phyloP scores from a whole-genome alignment of 2,329 filamentous ascomycete genomes.

The Paradendryphiella salina region DNA sequence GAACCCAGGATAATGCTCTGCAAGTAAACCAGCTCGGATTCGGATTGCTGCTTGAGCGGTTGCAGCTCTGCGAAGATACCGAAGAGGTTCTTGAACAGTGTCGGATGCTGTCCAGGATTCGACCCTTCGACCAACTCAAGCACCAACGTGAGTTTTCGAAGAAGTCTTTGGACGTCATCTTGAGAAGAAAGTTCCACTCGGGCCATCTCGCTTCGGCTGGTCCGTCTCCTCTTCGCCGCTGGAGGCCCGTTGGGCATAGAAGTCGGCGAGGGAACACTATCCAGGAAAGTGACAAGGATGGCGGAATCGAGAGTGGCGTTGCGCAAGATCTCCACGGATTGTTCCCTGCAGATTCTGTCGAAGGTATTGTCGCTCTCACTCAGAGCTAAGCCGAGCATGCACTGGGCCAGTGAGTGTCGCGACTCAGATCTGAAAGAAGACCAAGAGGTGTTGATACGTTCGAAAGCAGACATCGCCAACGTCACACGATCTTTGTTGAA shows the following conservation, averaged over 20 bases:
- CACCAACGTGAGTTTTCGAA: slow-evolving; percentile 81
- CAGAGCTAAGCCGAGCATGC: slow-evolving; percentile 65
- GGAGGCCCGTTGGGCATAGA: slow-evolving; percentile 73
- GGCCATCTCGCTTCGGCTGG: slow-evolving; percentile 71
- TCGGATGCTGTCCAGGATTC: slow-evolving; percentile 71
- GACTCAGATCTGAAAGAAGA: slow-evolving; percentile 66
- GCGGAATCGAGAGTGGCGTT: slow-evolving; percentile 73
- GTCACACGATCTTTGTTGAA: slow-evolving; percentile 52
- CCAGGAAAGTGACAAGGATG: slow-evolving; percentile 71
- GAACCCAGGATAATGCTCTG: slow-evolving; percentile 83
- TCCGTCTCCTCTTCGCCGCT: slow-evolving; percentile 76
- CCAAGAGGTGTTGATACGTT: slow-evolving; percentile 73
- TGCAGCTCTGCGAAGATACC: slow-evolving; percentile 84
- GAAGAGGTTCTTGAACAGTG: slow-evolving; percentile 79
- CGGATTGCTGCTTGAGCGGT: slow-evolving; percentile 76
- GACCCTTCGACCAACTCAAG: slow-evolving; percentile 86
- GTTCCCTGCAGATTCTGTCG: slow-evolving; percentile 53
- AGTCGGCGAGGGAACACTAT: slow-evolving; percentile 72
- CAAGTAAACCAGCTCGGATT: slow-evolving; percentile 86
- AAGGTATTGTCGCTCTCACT: slow-evolving; percentile 39
- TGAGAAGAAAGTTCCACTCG: slow-evolving; percentile 65
- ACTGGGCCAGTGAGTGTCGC: slow-evolving; percentile 62
- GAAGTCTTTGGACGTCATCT: slow-evolving; percentile 65
- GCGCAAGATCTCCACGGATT: slow-evolving; percentile 70
- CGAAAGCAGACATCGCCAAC: slow-evolving; percentile 68